phyloP scores from a whole-genome alignment of 164 flowering plant genomes.

The Liquidambar formosana region DNA sequence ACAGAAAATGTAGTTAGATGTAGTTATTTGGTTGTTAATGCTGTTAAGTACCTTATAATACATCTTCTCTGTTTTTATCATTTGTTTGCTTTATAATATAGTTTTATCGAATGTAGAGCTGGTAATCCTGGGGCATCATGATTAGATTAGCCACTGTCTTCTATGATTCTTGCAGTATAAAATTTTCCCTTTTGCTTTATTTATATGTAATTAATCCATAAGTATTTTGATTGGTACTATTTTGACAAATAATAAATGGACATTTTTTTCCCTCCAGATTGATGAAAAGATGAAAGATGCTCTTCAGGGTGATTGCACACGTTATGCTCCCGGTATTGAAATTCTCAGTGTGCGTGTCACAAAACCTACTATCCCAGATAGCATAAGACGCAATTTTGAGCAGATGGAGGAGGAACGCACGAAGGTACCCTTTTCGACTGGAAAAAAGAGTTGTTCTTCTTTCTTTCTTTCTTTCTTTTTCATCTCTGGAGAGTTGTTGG shows the following conservation, averaged over 20 bases:
- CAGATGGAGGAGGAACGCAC: conserved; percentile 97
- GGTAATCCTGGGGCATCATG: neutral
- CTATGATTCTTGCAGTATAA: neutral
- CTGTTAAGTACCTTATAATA: neutral
- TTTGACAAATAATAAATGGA: neutral
- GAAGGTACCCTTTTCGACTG: conserved; percentile 44
- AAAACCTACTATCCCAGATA: conserved; percentile 80
- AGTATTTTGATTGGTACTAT: neutral
- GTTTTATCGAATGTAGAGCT: neutral
- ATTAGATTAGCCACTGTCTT: neutral
- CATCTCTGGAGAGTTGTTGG: neutral
- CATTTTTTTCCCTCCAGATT: conserved; percentile 56
- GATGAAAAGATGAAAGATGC: conserved; percentile 98
- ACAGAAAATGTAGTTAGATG: neutral
- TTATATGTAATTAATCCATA: neutral
- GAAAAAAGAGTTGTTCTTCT: neutral
- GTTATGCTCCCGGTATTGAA: conserved; percentile 95
- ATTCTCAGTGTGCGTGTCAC: conserved; percentile 90
- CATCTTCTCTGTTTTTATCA: neutral
- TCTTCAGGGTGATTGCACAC: conserved; percentile 90
- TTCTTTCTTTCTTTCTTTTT: neutral
- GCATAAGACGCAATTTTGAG: conserved; percentile 78
- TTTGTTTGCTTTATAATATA: neutral
- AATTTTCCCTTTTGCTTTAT: neutral
- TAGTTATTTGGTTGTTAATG: neutral